A percentile compares a stretch with the other conserved stretches of the same genome.
Conservation (phyloP, 371 early-diverging fungal species). For the Mortierella sp. region DNA sequence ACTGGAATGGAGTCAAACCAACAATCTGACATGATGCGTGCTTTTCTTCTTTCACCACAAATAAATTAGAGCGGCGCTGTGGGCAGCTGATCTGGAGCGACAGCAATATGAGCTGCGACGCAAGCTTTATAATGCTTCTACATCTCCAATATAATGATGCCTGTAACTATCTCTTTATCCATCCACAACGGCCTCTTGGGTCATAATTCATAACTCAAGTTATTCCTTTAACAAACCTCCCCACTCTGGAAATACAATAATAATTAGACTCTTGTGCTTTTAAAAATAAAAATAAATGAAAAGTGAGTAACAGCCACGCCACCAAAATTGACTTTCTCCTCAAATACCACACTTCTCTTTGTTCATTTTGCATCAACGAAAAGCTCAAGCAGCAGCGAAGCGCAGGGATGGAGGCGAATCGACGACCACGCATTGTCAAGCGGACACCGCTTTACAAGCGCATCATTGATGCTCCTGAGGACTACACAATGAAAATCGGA, state of each 20-base stretch:
- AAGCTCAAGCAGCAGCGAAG: neutral
- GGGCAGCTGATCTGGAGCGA: slow-evolving; percentile 52
- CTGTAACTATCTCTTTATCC: neutral
- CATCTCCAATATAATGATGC: neutral
- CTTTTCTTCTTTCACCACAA: neutral
- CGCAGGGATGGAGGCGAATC: slow-evolving; percentile 31
- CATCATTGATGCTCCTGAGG: slow-evolving; percentile 36
- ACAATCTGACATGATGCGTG: neutral
- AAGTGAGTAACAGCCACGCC: too few relatives aligned
- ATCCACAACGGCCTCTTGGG: neutral
- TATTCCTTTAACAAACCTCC: neutral
- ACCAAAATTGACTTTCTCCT: too few relatives aligned
- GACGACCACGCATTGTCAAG: slow-evolving; percentile 30
- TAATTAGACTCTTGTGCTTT: neutral
- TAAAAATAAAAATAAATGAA: neutral
- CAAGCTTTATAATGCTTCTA: slow-evolving; percentile 17
- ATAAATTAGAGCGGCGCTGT: slow-evolving; percentile 40
- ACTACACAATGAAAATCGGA: slow-evolving; percentile 31
- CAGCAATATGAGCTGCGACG: slow-evolving; percentile 45
- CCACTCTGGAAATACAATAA: neutral
- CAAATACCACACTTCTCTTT: neutral
- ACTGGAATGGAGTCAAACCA: neutral
- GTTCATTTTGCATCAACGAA: neutral
- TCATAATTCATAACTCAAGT: neutral
- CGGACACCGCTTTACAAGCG: slow-evolving; percentile 29